Evolutionary conservation across 495 filamentous ascomycete genomes (phyloP).

Genomic region (Trichoderma orchidacearum): DNA sequence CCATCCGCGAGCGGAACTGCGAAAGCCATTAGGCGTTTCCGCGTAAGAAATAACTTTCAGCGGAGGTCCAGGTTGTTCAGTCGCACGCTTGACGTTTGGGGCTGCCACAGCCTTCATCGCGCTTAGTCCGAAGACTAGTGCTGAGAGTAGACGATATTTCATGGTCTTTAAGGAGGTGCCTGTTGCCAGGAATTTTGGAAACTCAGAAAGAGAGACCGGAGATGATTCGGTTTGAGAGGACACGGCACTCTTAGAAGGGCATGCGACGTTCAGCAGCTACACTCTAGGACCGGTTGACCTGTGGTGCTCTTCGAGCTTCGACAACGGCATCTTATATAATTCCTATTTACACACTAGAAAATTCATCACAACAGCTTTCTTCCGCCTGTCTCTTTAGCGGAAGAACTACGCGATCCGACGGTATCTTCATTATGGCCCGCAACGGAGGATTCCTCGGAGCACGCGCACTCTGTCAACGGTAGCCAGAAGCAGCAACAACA

Average conservation of each 20-base stretch:
- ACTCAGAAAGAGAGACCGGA: too few relatives aligned
- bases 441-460: not conserved
- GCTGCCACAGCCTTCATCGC: not conserved
- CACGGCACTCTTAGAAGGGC: too few relatives aligned
- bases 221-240: too few relatives aligned
- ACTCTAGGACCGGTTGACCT: too few relatives aligned
- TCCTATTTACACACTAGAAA: not conserved
- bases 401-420: not conserved
- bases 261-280: too few relatives aligned
- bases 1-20: not conserved
- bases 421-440: not conserved
- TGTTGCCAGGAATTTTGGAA: too few relatives aligned
- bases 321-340: not conserved
- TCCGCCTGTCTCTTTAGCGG: not conserved
- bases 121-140: not conserved
- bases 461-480: not conserved
- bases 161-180: not conserved
- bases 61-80: not conserved
- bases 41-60: not conserved
- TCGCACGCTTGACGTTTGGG: not conserved
- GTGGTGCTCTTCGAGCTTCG: too few relatives aligned
- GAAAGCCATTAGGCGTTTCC: not conserved
- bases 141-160: not conserved
- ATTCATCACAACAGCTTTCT: not conserved
- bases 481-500: not conserved